phyloP scores from a whole-genome alignment of 495 filamentous ascomycete genomes.

The Apiosordaria backusii region DNA sequence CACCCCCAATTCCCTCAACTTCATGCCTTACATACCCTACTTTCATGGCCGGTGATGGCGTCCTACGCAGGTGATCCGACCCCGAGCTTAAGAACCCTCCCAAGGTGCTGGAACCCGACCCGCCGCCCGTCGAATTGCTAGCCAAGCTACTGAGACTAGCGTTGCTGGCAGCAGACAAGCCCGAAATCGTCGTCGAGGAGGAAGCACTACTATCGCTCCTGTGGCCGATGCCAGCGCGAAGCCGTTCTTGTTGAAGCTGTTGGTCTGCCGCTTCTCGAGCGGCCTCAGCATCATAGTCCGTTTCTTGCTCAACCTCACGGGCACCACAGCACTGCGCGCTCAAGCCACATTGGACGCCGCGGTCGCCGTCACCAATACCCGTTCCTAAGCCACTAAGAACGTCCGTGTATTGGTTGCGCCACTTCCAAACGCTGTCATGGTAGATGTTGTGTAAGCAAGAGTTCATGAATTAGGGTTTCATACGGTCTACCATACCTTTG shows the following conservation, averaged over 20 bases:
- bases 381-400: conserved; percentile 77
- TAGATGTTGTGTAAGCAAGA: background rate
- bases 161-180: background rate
- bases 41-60: conserved; percentile 43
- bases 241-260: background rate
- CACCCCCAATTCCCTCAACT: conserved; percentile 81
- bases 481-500: conserved; percentile 35
- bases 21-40: conserved; percentile 78
- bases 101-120: conserved; percentile 5
- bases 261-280: conserved; percentile 32
- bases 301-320: conserved; percentile 71
- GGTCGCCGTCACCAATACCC: conserved; percentile 82
- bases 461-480: background rate
- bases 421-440: conserved; percentile 66
- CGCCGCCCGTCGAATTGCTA: conserved; percentile 7
- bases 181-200: conserved; percentile 6
- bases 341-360: conserved; percentile 80
- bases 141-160: conserved; percentile 3
- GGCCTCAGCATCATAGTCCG: conserved; percentile 71
- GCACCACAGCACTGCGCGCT: conserved; percentile 66
- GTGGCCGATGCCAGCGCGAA: conserved; percentile 6
- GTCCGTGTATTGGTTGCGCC: conserved; percentile 80
- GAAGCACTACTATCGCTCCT: conserved; percentile 13
- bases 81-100: background rate
- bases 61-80: conserved; percentile 24